Conservation (phyloP, 2,329 filamentous ascomycete species). For the Acrodontium crateriforme region DNA sequence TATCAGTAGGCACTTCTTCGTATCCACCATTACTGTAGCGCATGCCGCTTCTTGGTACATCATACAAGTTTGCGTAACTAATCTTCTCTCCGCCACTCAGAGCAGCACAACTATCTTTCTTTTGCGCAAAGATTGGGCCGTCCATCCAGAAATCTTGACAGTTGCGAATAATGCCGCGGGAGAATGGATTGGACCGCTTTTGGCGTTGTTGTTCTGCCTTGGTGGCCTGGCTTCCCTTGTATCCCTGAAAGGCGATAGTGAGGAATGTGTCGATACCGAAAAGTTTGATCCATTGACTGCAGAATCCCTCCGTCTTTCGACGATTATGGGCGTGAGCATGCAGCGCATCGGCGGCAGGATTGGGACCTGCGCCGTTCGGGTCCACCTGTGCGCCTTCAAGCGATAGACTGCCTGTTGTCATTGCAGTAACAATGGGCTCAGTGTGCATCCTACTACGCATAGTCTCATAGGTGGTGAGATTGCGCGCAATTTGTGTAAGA, state of each 20-base stretch:
- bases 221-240: slow-evolving; percentile 39
- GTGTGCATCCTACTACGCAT: slow-evolving; percentile 58
- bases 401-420: slow-evolving; percentile 55
- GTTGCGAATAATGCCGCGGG: slow-evolving; percentile 68
- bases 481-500: slow-evolving; percentile 78
- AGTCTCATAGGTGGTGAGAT: slow-evolving; percentile 92
- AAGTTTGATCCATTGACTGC: slow-evolving; percentile 69
- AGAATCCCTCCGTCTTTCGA: slow-evolving; percentile 50
- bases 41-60: slow-evolving; percentile 60
- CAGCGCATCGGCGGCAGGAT: slow-evolving; percentile 30
- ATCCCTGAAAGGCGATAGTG: slow-evolving; percentile 69
- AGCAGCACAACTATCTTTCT: slow-evolving; percentile 58
- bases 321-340: slow-evolving; percentile 23
- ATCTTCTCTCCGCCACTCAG: slow-evolving; percentile 65
- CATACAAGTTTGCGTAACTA: slow-evolving; percentile 83
- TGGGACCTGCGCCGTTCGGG: slow-evolving; percentile 49
- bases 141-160: slow-evolving; percentile 97
- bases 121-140: slow-evolving; percentile 65
- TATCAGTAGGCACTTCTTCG: slow-evolving; percentile 46
- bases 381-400: slow-evolving; percentile 58
- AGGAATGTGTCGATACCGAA: slow-evolving; percentile 90
- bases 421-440: slow-evolving; percentile 54
- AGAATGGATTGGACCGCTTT: slow-evolving; percentile 64
- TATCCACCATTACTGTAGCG: slow-evolving; percentile 41
- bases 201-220: slow-evolving; percentile 21